Conservation (phyloP, 2,329 filamentous ascomycete species). For the Cladosporium sp. region DNA sequence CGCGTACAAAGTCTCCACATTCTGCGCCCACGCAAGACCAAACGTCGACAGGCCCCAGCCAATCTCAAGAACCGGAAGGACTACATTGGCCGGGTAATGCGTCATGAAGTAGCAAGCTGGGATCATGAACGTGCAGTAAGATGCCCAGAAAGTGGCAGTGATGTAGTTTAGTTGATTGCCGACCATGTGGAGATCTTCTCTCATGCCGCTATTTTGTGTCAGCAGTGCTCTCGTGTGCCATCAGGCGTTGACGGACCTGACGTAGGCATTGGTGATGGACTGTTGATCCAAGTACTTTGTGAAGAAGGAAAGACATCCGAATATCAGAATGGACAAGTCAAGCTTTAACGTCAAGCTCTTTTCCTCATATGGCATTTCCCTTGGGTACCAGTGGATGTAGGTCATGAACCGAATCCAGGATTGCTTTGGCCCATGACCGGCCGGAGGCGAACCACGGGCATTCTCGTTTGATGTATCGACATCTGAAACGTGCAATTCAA, state of each 20-base stretch:
- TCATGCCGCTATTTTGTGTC: not conserved
- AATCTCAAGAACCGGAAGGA: not conserved
- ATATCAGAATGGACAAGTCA: not conserved
- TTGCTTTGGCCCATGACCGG: not conserved
- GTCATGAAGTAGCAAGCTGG: conserved; percentile 1
- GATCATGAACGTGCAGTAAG: not conserved
- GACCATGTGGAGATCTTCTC: not conserved
- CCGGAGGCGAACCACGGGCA: not conserved
- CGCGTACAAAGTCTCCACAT: not conserved
- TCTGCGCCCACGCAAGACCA: not conserved
- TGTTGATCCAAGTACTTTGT: not conserved
- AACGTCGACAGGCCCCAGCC: not conserved
- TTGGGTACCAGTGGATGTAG: not conserved
- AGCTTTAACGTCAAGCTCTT: not conserved
- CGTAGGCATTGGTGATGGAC: not conserved
- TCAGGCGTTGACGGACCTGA: not conserved
- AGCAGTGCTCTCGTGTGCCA: not conserved
- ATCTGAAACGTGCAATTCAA: not conserved
- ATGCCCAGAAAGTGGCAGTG: not conserved
- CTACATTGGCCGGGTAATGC: not conserved
- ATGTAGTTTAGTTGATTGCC: not conserved
- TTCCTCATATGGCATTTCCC: not conserved
- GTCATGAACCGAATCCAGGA: not conserved
- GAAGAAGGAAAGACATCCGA: not conserved
- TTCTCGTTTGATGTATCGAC: not conserved